These are phyloP conservation scores for Straminergon stramineum DNA, from an alignment of 225 moss, liverwort and hornwort species.

Conservation along the genomic window DNA sequence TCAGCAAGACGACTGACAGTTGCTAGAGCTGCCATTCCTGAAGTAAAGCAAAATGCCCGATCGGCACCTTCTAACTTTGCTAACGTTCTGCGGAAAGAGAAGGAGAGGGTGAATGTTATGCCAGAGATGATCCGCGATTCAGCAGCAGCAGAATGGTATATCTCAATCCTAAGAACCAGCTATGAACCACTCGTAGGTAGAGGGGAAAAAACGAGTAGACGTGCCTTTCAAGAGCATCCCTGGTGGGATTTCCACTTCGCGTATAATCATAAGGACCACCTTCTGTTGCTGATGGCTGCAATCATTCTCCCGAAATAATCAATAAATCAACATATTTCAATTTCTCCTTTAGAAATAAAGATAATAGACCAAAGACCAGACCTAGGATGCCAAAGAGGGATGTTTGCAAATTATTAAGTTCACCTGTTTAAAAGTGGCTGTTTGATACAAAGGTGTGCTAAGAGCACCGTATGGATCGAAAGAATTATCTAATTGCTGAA, in stretches of 20 bases:
- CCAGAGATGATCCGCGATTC: neutral
- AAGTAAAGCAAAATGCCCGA: constrained; percentile 84
- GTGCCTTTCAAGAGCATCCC: constrained; percentile 72
- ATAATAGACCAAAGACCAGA: neutral
- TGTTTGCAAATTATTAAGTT: neutral
- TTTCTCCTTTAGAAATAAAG: neutral
- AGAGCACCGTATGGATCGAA: constrained; percentile 59
- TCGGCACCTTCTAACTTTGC: constrained; percentile 82
- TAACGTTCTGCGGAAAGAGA: constrained; percentile 37
- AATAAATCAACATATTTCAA: neutral
- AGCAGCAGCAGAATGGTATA: neutral
- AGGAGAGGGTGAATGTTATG: neutral
- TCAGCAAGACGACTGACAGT: constrained; percentile 71
- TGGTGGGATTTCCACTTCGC: constrained; percentile 91
- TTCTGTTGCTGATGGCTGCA: constrained; percentile 81
- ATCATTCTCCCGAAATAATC: neutral
- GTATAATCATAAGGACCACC: constrained; percentile 85
- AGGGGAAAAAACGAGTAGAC: neutral
- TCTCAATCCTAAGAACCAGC: neutral
- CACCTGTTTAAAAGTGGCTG: constrained; percentile 81
- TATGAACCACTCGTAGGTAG: neutral
- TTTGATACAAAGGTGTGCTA: constrained; percentile 83
- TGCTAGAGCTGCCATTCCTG: constrained; percentile 84
- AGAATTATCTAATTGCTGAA: constrained; percentile 60
- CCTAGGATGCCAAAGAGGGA: neutral